These are phyloP conservation scores for Cercospora canescens DNA, from an alignment of 2,329 filamentous ascomycete species.

Conservation along the genomic window DNA sequence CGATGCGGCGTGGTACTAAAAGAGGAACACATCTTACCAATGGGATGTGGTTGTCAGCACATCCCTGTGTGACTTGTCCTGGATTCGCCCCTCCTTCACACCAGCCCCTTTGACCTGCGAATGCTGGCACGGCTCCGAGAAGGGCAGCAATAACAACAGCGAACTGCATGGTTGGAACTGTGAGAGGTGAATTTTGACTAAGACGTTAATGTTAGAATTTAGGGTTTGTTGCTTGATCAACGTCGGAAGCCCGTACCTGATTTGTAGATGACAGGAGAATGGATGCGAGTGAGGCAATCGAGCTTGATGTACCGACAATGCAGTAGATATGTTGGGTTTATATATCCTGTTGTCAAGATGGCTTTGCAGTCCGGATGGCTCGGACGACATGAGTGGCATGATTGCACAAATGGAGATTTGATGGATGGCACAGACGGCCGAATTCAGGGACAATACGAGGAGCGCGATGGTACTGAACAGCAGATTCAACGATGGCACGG, in stretches of 20 bases:
- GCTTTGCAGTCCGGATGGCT: background rate
- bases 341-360: background rate
- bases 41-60: background rate
- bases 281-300: background rate
- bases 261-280: background rate
- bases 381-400: background rate
- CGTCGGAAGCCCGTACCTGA: background rate
- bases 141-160: background rate
- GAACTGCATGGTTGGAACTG: background rate
- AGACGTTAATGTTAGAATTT: background rate
- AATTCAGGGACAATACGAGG: background rate
- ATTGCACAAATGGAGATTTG: background rate
- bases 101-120: background rate
- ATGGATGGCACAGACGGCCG: background rate
- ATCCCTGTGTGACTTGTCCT: background rate
- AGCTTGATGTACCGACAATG: background rate
- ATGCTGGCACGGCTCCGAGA: background rate
- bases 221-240: background rate
- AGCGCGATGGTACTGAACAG: background rate
- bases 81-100: background rate
- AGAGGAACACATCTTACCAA: background rate
- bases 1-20: too few relatives aligned
- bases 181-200: background rate
- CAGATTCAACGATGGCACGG: background rate
- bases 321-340: background rate